Conservation (phyloP, 305 asterid species). For the Fraxinus greggii region DNA sequence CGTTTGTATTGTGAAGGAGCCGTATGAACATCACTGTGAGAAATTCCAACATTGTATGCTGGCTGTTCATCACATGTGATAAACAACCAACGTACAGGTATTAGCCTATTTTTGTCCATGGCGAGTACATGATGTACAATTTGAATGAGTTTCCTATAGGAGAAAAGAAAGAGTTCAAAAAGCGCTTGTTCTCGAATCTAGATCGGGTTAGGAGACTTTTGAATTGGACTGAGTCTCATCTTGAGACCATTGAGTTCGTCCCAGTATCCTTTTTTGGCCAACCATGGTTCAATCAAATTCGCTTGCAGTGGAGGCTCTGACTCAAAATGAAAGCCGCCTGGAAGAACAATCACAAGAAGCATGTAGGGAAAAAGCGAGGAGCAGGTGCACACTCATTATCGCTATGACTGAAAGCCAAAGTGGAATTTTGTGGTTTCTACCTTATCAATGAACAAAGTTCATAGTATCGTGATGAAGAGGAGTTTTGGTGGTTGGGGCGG, state of each 20-base stretch:
- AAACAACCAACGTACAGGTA: no score
- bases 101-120: no score
- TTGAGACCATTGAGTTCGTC: slow-evolving; percentile 36
- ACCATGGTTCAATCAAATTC: background rate
- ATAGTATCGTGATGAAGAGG: slow-evolving; percentile 45
- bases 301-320: background rate
- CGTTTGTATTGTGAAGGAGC: no score
- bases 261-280: background rate
- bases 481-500: no score
- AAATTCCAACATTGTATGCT: no score
- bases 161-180: no score
- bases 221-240: slow-evolving; percentile 64
- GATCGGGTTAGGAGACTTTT: no score
- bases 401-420: background rate
- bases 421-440: background rate
- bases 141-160: no score
- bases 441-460: background rate
- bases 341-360: slow-evolving; percentile 53
- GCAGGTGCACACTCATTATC: background rate
- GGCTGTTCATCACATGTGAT: no score
- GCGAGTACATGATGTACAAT: no score
- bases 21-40: no score
- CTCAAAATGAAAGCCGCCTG: background rate
- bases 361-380: slow-evolving; percentile 44
- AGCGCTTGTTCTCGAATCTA: no score